Evolutionary conservation across 2,329 filamentous ascomycete genomes (phyloP).

Genomic region (Diaporthe longicolla): DNA sequence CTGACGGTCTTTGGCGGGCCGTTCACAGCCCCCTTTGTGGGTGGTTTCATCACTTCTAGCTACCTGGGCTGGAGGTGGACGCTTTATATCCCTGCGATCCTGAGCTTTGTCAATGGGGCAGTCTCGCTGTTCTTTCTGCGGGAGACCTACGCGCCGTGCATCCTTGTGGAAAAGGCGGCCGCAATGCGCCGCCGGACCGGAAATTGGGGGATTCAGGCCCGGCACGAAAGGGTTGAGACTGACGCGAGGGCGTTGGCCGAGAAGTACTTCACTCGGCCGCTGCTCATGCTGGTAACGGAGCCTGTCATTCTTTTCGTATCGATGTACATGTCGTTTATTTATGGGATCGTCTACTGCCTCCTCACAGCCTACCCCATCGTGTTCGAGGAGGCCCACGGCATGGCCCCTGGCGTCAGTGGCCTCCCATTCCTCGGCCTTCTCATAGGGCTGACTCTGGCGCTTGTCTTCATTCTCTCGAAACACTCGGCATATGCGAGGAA

Average conservation of each 20-base stretch:
- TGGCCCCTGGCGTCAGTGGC: conserved; percentile 48
- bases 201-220: conserved; percentile 40
- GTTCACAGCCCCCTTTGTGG: conserved; percentile 33
- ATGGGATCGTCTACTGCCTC: conserved; percentile 40
- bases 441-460: conserved; percentile 41
- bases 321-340: conserved; percentile 42
- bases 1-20: conserved; percentile 39
- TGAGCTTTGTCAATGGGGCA: conserved; percentile 29
- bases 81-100: conserved; percentile 34
- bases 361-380: conserved; percentile 40
- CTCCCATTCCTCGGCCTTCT: conserved; percentile 51
- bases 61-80: conserved; percentile 38
- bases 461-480: conserved; percentile 47
- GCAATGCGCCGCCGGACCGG: conserved; percentile 45
- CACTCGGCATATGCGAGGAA: conserved; percentile 47
- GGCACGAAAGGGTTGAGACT: conserved; percentile 33
- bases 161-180: conserved; percentile 32
- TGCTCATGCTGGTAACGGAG: conserved; percentile 60
- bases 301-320: conserved; percentile 67
- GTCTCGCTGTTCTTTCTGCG: conserved; percentile 33
- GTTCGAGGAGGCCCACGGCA: conserved; percentile 50
- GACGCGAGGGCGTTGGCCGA: conserved; percentile 40
- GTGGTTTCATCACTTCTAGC: conserved; percentile 34
- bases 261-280: conserved; percentile 45
- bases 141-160: conserved; percentile 37